Conservation (phyloP, 345 rosid genomes). For the Kandelia obovata region DNA sequence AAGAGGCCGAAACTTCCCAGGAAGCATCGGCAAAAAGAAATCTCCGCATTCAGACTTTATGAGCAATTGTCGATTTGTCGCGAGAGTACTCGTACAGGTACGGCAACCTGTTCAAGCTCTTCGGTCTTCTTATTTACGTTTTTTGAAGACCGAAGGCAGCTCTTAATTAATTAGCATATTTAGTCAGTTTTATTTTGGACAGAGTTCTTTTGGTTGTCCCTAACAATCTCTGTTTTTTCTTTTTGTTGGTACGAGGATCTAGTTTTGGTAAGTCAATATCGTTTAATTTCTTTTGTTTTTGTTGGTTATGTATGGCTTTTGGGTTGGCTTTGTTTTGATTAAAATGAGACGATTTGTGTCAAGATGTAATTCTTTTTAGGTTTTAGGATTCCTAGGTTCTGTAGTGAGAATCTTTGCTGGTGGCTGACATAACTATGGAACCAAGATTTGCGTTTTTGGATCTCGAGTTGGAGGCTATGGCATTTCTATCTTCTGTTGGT, state of each 20-base stretch:
- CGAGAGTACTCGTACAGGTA: conserved; percentile 24
- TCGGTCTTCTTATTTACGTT: background rate
- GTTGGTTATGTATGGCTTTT: background rate
- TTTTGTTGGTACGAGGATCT: background rate
- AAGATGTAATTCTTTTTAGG: too few species aligned
- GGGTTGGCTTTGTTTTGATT: background rate
- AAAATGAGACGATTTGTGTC: background rate
- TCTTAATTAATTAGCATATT: too few species aligned
- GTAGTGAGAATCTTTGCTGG: too few species aligned
- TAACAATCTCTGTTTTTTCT: background rate
- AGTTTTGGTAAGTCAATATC: background rate
- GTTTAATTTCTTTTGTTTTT: background rate
- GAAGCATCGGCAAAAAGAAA: conserved; percentile 6
- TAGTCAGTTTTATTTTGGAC: background rate
- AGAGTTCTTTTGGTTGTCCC: background rate
- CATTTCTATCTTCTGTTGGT: too few species aligned
- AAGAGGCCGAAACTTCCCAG: conserved; percentile 3
- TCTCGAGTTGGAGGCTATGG: too few species aligned
- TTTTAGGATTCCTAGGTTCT: too few species aligned
- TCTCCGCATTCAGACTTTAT: conserved; percentile 16
- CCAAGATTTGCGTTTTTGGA: too few species aligned
- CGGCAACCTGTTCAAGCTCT: background rate
- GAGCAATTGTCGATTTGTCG: conserved; percentile 24
- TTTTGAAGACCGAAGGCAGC: background rate
- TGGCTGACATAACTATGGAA: too few species aligned